A percentile compares a stretch with the other conserved stretches of the same genome.
Evolutionary conservation across 2,329 filamentous ascomycete genomes (phyloP).

Genomic region (Myriosclerotinia curreyana): DNA sequence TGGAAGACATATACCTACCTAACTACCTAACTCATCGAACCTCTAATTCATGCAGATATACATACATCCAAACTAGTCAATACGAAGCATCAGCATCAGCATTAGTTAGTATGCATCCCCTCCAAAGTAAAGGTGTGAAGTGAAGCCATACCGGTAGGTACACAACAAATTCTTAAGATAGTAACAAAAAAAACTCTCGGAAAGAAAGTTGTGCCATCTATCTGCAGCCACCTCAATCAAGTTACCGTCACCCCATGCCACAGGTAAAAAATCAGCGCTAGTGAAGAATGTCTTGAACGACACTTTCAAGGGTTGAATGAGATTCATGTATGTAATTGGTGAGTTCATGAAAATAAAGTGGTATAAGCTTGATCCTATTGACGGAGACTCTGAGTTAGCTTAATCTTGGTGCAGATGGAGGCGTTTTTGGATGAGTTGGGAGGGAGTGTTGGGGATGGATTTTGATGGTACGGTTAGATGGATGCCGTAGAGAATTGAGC

Average conservation of each 20-base stretch:
- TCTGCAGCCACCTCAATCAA: background rate
- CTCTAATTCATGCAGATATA: background rate
- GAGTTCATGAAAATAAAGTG: too few relatives aligned
- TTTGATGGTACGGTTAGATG: background rate
- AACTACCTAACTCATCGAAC: background rate
- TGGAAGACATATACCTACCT: background rate
- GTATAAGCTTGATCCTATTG: background rate
- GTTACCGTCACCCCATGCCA: background rate
- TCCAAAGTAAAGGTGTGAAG: background rate
- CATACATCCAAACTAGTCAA: background rate
- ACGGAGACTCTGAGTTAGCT: background rate
- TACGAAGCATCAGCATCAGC: constrained; percentile 2
- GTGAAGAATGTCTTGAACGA: constrained; percentile 8
- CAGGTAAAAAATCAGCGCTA: background rate
- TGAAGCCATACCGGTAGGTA: background rate
- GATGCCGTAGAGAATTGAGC: background rate
- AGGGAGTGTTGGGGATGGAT: background rate
- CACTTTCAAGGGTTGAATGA: background rate
- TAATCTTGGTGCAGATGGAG: constrained; percentile 14
- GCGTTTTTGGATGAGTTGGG: constrained; percentile 11
- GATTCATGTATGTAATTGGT: background rate
- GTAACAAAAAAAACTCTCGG: background rate
- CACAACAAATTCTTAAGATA: background rate
- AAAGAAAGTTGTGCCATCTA: constrained; percentile 10
- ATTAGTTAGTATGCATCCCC: background rate